These are phyloP conservation scores for Hydnomerulius pinastri DNA, from an alignment of 768 basidiomycete genomes.

Conservation along the genomic window DNA sequence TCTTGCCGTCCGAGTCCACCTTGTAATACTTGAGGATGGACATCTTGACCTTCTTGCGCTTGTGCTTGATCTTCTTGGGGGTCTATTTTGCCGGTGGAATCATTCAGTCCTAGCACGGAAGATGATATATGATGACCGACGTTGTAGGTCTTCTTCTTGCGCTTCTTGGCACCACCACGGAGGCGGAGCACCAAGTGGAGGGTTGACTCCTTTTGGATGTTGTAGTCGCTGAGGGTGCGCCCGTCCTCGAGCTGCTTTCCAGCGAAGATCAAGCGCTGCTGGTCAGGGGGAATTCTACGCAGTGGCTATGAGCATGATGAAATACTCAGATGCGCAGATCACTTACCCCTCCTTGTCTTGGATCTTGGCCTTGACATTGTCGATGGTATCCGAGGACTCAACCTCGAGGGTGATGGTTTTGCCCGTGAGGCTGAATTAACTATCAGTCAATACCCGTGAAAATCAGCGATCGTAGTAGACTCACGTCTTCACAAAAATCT, in stretches of 20 bases:
- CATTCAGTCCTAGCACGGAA: conserved; percentile 9
- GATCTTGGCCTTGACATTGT: conserved; percentile 97
- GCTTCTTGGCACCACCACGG: conserved; percentile 99
- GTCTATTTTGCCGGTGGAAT: conserved; percentile 49
- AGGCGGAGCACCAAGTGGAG: conserved; percentile 97
- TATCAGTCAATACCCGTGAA: conserved; percentile 6
- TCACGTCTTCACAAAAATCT: conserved; percentile 98
- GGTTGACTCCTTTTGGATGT: conserved; percentile 99
- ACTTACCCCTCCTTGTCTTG: conserved; percentile 94
- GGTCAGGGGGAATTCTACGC: conserved; percentile 83
- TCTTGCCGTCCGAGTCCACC: conserved; percentile 99
- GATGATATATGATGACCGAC: conserved; percentile 43
- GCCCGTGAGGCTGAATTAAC: conserved; percentile 79
- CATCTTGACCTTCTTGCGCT: conserved; percentile 99
- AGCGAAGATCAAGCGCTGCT: conserved; percentile 98
- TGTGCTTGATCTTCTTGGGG: conserved; percentile 99
- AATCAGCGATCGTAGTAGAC: conserved; percentile 28
- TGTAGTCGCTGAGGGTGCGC: conserved; percentile 92
- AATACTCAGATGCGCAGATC: background rate
- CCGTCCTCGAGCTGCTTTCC: conserved; percentile 99
- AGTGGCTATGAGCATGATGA: conserved; percentile 5
- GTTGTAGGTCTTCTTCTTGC: conserved; percentile 99
- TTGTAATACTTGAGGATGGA: conserved; percentile 99
- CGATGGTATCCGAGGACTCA: conserved; percentile 95
- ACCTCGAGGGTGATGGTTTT: conserved; percentile 99